phyloP scores from a whole-genome alignment of 768 basidiomycete genomes.

The Coprinopsis sp. region DNA sequence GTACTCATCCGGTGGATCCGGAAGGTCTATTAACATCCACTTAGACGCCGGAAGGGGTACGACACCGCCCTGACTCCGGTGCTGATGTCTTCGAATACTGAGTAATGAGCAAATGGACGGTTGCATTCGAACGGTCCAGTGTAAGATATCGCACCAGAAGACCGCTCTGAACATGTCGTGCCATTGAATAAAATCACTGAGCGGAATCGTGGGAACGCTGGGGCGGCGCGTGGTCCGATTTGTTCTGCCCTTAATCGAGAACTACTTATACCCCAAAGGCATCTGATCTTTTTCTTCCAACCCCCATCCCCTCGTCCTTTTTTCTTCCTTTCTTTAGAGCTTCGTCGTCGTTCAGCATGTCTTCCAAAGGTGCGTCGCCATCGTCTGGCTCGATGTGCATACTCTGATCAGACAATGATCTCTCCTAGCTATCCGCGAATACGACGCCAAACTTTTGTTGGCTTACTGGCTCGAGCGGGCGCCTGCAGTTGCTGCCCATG shows the following conservation, averaged over 20 bases:
- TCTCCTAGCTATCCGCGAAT: constrained; percentile 76
- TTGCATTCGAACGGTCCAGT: too few relatives aligned
- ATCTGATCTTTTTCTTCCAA: constrained; percentile 2
- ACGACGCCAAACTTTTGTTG: constrained; percentile 96
- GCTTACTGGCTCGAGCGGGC: constrained; percentile 97
- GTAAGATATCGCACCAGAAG: too few relatives aligned
- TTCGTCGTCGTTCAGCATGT: constrained; percentile 31
- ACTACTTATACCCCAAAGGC: constrained; percentile 15
- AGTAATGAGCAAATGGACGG: background rate
- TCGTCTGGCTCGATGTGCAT: constrained; percentile 5
- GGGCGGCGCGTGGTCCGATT: constrained; percentile 14
- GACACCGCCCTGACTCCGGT: too few relatives aligned
- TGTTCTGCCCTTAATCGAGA: too few relatives aligned
- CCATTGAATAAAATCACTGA: too few relatives aligned
- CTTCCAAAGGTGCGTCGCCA: constrained; percentile 38
- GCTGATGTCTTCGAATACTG: background rate
- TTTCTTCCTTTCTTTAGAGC: constrained; percentile 18
- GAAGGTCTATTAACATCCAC: too few relatives aligned
- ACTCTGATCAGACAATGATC: constrained; percentile 6
- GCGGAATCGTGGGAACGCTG: too few relatives aligned
- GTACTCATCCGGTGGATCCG: too few relatives aligned
- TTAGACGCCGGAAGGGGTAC: too few relatives aligned
- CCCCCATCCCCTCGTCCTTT: constrained; percentile 18
- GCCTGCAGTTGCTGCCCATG: constrained; percentile 67
- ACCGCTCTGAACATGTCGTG: too few relatives aligned